Evolutionary conservation across 148 eudicot species (phyloP).

Genomic region (Vaccinium vitisidaea): DNA sequence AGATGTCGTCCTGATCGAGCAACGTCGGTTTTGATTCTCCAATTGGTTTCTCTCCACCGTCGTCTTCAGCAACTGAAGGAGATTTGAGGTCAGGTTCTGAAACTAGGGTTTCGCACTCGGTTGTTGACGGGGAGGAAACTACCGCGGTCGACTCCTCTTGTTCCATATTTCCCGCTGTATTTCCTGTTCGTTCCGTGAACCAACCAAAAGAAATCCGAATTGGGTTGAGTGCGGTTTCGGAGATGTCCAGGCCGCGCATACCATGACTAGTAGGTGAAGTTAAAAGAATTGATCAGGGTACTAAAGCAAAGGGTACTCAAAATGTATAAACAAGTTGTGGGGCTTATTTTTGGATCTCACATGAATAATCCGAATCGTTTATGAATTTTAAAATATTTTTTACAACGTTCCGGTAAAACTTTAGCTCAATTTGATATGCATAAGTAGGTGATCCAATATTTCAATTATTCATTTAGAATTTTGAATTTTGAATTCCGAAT

Average conservation of each 20-base stretch:
- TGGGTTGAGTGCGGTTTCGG: neutral
- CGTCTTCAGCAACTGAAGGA: neutral
- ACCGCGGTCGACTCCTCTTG: neutral
- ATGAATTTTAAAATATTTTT: too few relatives aligned
- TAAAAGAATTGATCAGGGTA: too few relatives aligned
- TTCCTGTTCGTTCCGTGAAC: neutral
- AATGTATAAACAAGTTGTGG: too few relatives aligned
- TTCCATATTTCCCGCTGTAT: constrained; percentile 3
- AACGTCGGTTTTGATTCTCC: constrained; percentile 23
- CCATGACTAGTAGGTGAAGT: too few relatives aligned
- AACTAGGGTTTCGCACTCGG: constrained; percentile 20
- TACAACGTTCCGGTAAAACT: too few relatives aligned
- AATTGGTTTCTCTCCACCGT: neutral
- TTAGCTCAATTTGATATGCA: too few relatives aligned
- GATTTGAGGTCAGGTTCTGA: neutral
- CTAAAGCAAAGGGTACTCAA: too few relatives aligned
- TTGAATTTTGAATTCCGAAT: too few relatives aligned
- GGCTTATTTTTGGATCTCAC: too few relatives aligned
- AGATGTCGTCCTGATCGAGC: constrained; percentile 42
- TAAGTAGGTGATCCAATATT: too few relatives aligned
- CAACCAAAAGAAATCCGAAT: neutral
- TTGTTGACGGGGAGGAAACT: neutral
- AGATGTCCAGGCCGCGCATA: neutral
- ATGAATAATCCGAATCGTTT: too few relatives aligned
- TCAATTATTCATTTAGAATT: too few relatives aligned